phyloP scores from a whole-genome alignment of 1,284 basidiomycete species.

The Moniliophthora roreri region DNA sequence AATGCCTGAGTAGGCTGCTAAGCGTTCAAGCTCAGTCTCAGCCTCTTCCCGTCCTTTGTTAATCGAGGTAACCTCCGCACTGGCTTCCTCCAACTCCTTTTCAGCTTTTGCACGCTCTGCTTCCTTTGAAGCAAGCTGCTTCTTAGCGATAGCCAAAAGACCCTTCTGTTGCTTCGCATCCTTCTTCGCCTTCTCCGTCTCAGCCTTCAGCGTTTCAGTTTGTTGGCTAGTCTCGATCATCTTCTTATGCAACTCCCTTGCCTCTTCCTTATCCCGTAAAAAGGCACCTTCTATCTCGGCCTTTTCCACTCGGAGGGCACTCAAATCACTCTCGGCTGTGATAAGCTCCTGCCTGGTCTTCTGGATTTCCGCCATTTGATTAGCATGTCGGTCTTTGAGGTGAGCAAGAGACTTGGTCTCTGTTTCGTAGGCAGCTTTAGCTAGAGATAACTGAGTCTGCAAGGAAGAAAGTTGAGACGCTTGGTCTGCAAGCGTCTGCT shows the following conservation, averaged over 20 bases:
- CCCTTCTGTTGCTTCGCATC: slow-evolving; percentile 97
- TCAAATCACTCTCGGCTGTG: slow-evolving; percentile 88
- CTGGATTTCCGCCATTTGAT: slow-evolving; percentile 79
- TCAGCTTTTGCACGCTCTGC: slow-evolving; percentile 70
- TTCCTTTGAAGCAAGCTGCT: slow-evolving; percentile 89
- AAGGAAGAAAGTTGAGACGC: slow-evolving; percentile 70
- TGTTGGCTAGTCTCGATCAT: slow-evolving; percentile 83
- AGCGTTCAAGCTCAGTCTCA: slow-evolving; percentile 48
- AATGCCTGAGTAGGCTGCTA: slow-evolving; percentile 1
- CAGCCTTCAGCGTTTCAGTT: slow-evolving; percentile 69
- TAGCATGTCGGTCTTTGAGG: slow-evolving; percentile 69
- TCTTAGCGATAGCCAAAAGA: slow-evolving; percentile 90
- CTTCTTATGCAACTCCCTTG: slow-evolving; percentile 81
- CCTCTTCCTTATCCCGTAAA: slow-evolving; percentile 93
- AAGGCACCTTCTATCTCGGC: slow-evolving; percentile 88
- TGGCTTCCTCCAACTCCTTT: slow-evolving; percentile 70
- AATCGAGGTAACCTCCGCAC: slow-evolving; percentile 50
- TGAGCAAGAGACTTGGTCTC: slow-evolving; percentile 78
- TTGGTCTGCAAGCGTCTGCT: slow-evolving; percentile 60
- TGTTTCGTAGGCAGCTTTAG: slow-evolving; percentile 81
- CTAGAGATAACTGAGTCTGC: slow-evolving; percentile 73
- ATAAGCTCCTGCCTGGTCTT: slow-evolving; percentile 83
- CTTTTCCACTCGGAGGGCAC: slow-evolving; percentile 87
- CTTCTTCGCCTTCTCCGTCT: slow-evolving; percentile 89
- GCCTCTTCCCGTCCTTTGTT: slow-evolving; percentile 58